Percentiles rank a stretch among this genome's conserved stretches.
phyloP scores from a whole-genome alignment of 768 basidiomycete genomes.

The Kwoniella bestiolae region DNA sequence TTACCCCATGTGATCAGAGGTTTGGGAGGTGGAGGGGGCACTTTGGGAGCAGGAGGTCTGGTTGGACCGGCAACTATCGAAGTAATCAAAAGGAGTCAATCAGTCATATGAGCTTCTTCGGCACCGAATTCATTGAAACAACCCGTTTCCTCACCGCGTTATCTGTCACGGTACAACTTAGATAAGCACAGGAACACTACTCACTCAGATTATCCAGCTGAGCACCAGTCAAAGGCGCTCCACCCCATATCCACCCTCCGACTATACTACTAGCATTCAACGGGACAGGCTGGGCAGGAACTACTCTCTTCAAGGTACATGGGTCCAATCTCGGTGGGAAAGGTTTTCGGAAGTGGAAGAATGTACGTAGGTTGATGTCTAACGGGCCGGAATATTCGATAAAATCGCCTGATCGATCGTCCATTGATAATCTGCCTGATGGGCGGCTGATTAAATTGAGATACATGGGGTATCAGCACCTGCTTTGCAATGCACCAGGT shows the following conservation, averaged over 20 bases:
- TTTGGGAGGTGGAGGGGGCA: constrained; percentile 44
- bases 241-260: constrained; percentile 58
- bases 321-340: constrained; percentile 53
- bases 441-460: constrained; percentile 32
- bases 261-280: constrained; percentile 42
- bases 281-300: constrained; percentile 55
- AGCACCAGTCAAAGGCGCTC: constrained; percentile 56
- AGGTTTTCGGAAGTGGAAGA: constrained; percentile 56
- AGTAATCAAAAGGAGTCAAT: not conserved
- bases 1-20: constrained; percentile 55
- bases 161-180: too few species aligned
- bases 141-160: too few species aligned
- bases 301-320: constrained; percentile 36
- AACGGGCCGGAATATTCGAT: constrained; percentile 52
- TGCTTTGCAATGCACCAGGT: too few species aligned
- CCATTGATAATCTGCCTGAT: constrained; percentile 53
- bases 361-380: constrained; percentile 53
- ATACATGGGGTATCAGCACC: too few species aligned
- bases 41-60: constrained; percentile 47
- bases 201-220: constrained; percentile 55
- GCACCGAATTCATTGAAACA: too few species aligned
- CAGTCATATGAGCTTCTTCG: too few species aligned
- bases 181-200: constrained; percentile 6
- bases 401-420: constrained; percentile 57
- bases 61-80: constrained; percentile 56